Evolutionary conservation across 768 basidiomycete genomes (phyloP).

Genomic region (button mushroom (Agaricus bisporus)): DNA sequence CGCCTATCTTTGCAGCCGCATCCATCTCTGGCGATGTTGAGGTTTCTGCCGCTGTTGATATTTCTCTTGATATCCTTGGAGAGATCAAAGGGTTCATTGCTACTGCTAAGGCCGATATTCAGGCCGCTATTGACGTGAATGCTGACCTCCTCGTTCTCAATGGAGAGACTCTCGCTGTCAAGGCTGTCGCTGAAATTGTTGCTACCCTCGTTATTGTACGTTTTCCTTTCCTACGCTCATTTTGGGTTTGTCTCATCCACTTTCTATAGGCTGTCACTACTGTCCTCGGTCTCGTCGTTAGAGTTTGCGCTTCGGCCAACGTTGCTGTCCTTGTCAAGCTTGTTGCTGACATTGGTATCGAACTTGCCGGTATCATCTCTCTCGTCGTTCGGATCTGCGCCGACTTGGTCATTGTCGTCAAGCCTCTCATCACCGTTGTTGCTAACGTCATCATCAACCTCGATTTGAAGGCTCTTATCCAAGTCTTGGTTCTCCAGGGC

Average conservation of each 20-base stretch:
- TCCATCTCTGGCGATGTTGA: not conserved
- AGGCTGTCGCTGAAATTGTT: slow-evolving; percentile 11
- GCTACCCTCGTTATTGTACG: slow-evolving; percentile 10
- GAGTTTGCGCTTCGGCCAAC: slow-evolving; percentile 2
- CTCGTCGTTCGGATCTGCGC: not conserved
- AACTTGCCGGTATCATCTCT: slow-evolving; percentile 9
- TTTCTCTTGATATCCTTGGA: slow-evolving; percentile 12
- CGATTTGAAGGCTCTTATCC: not conserved
- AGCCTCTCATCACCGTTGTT: not conserved
- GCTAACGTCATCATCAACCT: not conserved
- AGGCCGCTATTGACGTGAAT: slow-evolving; percentile 12
- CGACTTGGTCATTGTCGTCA: not conserved
- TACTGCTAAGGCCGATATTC: slow-evolving; percentile 10
- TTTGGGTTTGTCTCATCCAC: not conserved
- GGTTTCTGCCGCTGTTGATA: slow-evolving; percentile 6
- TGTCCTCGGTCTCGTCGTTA: slow-evolving; percentile 1
- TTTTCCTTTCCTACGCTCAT: slow-evolving; percentile 8
- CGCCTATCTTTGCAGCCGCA: not conserved
- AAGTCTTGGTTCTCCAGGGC: not conserved
- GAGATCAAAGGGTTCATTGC: slow-evolving; percentile 11
- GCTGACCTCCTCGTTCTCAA: slow-evolving; percentile 10
- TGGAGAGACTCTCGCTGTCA: slow-evolving; percentile 12
- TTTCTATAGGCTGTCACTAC: not conserved
- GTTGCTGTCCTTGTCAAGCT: slow-evolving; percentile 10
- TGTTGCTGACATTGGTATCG: slow-evolving; percentile 6